A percentile compares a stretch with the other conserved stretches of the same genome.
phyloP scores from a whole-genome alignment of 768 basidiomycete genomes.

The Gloeophyllum trabeum region DNA sequence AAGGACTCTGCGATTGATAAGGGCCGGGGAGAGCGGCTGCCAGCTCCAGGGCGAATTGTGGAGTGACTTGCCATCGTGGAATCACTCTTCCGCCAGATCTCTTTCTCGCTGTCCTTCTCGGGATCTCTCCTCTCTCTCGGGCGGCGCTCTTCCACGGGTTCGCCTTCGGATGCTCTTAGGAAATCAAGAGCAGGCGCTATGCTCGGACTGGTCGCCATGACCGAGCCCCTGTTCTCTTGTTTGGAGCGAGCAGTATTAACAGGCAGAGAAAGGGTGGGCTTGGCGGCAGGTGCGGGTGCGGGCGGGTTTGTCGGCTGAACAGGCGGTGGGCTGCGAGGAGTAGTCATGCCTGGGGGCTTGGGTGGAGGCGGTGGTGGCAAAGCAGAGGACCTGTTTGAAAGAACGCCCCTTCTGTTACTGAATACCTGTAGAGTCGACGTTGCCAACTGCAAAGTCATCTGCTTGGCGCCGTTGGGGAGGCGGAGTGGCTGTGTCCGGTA shows the following conservation, averaged over 20 bases:
- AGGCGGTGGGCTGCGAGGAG: conserved; percentile 23
- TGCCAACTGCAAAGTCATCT: conserved; percentile 30
- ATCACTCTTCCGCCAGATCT: conserved; percentile 73
- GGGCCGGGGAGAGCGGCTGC: conserved; percentile 48
- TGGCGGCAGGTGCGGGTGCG: too few relatives aligned
- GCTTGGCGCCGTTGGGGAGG: conserved; percentile 16
- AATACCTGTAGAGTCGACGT: conserved; percentile 28
- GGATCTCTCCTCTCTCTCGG: conserved; percentile 18
- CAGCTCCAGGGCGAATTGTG: conserved; percentile 48
- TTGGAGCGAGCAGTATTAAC: not conserved
- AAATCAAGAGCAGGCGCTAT: not conserved
- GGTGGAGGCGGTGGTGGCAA: conserved; percentile 20
- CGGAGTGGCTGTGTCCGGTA: conserved; percentile 10
- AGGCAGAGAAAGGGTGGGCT: too few relatives aligned
- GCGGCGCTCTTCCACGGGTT: not conserved
- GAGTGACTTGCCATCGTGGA: conserved; percentile 63
- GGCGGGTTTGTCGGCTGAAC: too few relatives aligned
- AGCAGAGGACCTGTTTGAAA: conserved; percentile 11
- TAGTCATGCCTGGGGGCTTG: conserved; percentile 7
- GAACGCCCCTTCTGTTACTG: conserved; percentile 20
- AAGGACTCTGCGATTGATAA: conserved; percentile 73
- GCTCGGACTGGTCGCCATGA: not conserved
- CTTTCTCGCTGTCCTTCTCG: conserved; percentile 31
- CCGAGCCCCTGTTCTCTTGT: not conserved
- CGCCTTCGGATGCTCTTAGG: not conserved